Base-by-base conservation (phyloP, 331 rosid genomes). In the Quercus tomentella region DNA sequence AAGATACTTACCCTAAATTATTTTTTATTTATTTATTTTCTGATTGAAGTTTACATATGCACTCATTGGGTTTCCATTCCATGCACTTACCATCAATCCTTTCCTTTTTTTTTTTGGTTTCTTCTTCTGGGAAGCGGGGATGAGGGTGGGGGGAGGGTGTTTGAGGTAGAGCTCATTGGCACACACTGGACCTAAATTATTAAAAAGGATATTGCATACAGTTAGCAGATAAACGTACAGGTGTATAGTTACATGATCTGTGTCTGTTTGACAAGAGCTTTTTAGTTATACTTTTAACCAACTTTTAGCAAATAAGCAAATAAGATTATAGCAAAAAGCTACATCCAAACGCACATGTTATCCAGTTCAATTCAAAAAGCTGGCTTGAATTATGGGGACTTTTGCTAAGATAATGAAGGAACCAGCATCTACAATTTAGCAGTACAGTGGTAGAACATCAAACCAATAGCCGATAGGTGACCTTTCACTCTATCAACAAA, bases 131-230 rank as follows among this genome's bases (percentile, higher is more conserved):
- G 1, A 37, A 8, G 3, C 0, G 12, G 45, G 45, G 45, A 37
- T 37, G 1, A 37, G 45, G 45, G 45, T 7, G 45, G 45, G 45
- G 45, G 45, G 45, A 37, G 7, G 45, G 3, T 37, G 45, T 37
- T 37, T 37, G 45, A 37, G 45, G 45, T 37, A 37, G 12, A 37
- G 45, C 45, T 37, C 45, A 37, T 8, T 37, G 45, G 45, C 45
- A 37, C 45, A 37, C 12, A 37, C 12, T 37, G 45, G 37, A 49
- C 28, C 65, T 25, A 73, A 73, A 73, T 28, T 54, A 23, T 15
- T 4, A 10, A 73, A 73, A 54, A 55, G 51, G 77, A 73, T 28
- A 56, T 56, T 73, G 77, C 66, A 25, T 56, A 31, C 77, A 23
- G 0, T 73, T 73, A 23, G 17, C 22, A 31, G 45, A 54, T 73